phyloP scores from a whole-genome alignment of 805 yeast species.

The Hanseniaspora mollemarum region DNA sequence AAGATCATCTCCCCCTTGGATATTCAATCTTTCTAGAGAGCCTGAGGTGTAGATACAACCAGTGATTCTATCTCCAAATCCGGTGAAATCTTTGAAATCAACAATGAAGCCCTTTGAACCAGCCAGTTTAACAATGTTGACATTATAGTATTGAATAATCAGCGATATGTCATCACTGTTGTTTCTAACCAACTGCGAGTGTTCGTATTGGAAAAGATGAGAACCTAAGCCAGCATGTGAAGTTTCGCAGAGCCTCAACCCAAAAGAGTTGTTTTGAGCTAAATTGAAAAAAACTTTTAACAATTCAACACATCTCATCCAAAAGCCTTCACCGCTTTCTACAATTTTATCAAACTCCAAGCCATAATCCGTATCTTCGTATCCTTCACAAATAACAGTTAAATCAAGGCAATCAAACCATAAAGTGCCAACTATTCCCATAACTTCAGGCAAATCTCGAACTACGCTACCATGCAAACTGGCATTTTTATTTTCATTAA shows the following conservation, averaged over 20 bases:
- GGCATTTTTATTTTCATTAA: conserved; percentile 47
- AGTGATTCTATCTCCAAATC: conserved; percentile 28
- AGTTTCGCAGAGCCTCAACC: conserved; percentile 12
- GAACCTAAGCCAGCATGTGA: conserved; percentile 12
- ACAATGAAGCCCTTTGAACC: conserved; percentile 27
- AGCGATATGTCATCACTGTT: conserved; percentile 13
- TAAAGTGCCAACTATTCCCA: conserved; percentile 77
- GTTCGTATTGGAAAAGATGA: conserved; percentile 13
- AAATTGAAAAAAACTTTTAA: conserved; percentile 26
- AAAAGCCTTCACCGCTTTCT: conserved; percentile 28
- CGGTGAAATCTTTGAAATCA: conserved; percentile 26
- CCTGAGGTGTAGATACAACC: conserved; percentile 28
- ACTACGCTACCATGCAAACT: conserved; percentile 21
- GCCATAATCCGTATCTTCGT: conserved; percentile 46
- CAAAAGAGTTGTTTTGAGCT: conserved; percentile 20
- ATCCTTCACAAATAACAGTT: conserved; percentile 7
- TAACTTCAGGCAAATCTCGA: conserved; percentile 51
- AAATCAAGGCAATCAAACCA: conserved; percentile 49
- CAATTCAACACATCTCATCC: conserved; percentile 28
- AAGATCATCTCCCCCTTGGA: conserved; percentile 20
- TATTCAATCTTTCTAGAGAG: conserved; percentile 19
- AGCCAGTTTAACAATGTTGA: conserved; percentile 26
- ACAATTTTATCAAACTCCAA: conserved; percentile 34
- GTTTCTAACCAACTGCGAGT: conserved; percentile 13
- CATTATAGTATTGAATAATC: conserved; percentile 22